phyloP scores from a whole-genome alignment of 352 stramenopile species.

The Peronospora tabacina region DNA sequence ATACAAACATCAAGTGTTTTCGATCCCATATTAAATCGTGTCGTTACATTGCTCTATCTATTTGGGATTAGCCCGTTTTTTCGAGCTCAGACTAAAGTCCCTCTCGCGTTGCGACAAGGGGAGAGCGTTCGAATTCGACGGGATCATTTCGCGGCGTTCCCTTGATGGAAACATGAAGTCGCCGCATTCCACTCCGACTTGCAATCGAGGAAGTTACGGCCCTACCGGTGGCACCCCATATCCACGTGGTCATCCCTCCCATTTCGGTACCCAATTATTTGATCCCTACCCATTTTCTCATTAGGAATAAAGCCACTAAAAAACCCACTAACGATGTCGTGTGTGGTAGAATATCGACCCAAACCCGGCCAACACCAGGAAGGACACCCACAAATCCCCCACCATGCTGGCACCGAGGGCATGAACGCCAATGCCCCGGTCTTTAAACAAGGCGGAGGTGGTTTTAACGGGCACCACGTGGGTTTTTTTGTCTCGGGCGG shows the following conservation, averaged over 20 bases:
- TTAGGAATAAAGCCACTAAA: neutral
- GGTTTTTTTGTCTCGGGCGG: slow-evolving; percentile 1
- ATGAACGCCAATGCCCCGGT: slow-evolving; percentile 38
- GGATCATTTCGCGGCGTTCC: slow-evolving; percentile 5
- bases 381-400: slow-evolving; percentile 20
- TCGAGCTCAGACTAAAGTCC: slow-evolving; percentile 13
- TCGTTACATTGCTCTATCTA: slow-evolving; percentile 11
- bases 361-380: slow-evolving; percentile 28
- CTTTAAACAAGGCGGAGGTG: slow-evolving; percentile 33
- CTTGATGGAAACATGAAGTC: slow-evolving; percentile 55
- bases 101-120: slow-evolving; percentile 20
- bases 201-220: slow-evolving; percentile 27
- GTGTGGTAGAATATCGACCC: slow-evolving; percentile 43
- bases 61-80: slow-evolving; percentile 15
- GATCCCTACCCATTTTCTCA: neutral
- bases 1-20: slow-evolving; percentile 19
- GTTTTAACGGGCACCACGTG: slow-evolving; percentile 41
- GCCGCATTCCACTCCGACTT: slow-evolving; percentile 31
- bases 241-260: slow-evolving; percentile 35
- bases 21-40: slow-evolving; percentile 7
- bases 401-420: slow-evolving; percentile 19
- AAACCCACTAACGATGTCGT: too few relatives aligned
- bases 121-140: slow-evolving; percentile 8
- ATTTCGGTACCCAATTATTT: slow-evolving; percentile 22
- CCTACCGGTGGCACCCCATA: slow-evolving; percentile 17